These are phyloP conservation scores for Papiliotrema nemorosa DNA, from an alignment of 1,284 basidiomycete genomes.

Conservation along the genomic window DNA sequence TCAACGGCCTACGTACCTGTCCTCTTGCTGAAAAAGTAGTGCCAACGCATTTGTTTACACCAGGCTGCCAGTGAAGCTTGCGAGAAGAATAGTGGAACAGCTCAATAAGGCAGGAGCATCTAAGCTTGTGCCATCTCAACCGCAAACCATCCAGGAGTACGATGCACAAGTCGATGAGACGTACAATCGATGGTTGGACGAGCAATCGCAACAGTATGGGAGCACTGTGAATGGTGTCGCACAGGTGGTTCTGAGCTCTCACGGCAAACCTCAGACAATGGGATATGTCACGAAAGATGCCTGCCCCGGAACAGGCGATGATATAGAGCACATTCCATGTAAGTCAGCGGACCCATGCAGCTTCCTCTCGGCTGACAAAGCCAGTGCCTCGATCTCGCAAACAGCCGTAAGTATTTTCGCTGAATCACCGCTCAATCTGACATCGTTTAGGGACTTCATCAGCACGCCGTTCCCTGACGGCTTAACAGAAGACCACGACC, in stretches of 20 bases:
- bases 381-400: constrained; percentile 13
- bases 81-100: constrained; percentile 30
- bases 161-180: constrained; percentile 23
- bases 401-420: constrained; percentile 22
- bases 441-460: constrained; percentile 37
- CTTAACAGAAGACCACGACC: constrained; percentile 27
- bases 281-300: constrained; percentile 46
- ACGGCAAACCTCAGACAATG: constrained; percentile 25
- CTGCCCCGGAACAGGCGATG: constrained; percentile 43
- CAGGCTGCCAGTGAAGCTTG: constrained; percentile 34
- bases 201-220: constrained; percentile 21
- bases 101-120: constrained; percentile 47
- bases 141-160: constrained; percentile 14
- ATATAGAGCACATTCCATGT: constrained; percentile 48
- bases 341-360: constrained; percentile 15
- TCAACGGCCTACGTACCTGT: neutral
- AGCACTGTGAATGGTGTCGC: neutral
- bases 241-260: neutral
- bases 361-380: neutral
- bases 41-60: constrained; percentile 39
- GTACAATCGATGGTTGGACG: constrained; percentile 26
- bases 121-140: constrained; percentile 26
- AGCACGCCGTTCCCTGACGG: constrained; percentile 35
- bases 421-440: neutral
- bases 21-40: constrained; percentile 15